These are phyloP conservation scores for Spathaspora gorwiae DNA, from an alignment of 805 yeast genomes.

Conservation along the genomic window DNA sequence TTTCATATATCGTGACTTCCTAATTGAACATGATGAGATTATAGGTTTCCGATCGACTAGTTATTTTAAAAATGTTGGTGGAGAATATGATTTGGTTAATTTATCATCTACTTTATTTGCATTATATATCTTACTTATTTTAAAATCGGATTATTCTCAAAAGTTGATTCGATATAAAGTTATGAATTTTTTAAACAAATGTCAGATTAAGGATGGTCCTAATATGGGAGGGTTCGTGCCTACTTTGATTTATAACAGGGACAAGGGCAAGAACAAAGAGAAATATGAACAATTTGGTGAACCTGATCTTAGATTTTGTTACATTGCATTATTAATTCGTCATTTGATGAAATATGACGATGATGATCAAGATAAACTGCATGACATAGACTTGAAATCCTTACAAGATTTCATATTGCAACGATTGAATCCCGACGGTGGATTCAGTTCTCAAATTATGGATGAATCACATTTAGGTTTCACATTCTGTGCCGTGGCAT, in stretches of 20 bases:
- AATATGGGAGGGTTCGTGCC: slow-evolving; percentile 33
- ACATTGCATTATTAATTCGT: slow-evolving; percentile 66
- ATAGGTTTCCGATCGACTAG: slow-evolving; percentile 56
- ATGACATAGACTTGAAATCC: slow-evolving; percentile 39
- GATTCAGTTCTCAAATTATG: slow-evolving; percentile 49
- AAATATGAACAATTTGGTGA: slow-evolving; percentile 49
- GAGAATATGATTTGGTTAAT: slow-evolving; percentile 54
- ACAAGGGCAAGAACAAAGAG: slow-evolving; percentile 4
- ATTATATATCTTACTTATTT: slow-evolving; percentile 49
- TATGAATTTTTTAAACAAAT: slow-evolving; percentile 49
- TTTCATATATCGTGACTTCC: slow-evolving; percentile 44
- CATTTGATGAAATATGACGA: slow-evolving; percentile 43
- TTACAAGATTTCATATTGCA: slow-evolving; percentile 32
- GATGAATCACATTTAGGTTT: slow-evolving; percentile 83
- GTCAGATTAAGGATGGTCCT: slow-evolving; percentile 44
- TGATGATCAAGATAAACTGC: slow-evolving; percentile 9
- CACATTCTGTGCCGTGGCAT: slow-evolving; percentile 76
- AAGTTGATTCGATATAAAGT: slow-evolving; percentile 41
- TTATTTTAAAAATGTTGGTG: slow-evolving; percentile 31
- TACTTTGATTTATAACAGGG: slow-evolving; percentile 14
- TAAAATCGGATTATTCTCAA: slow-evolving; percentile 39
- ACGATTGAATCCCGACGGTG: slow-evolving; percentile 55
- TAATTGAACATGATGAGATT: slow-evolving; percentile 29
- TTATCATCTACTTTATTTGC: slow-evolving; percentile 78
- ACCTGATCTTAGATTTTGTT: slow-evolving; percentile 66